These are phyloP conservation scores for Trichocomaceae sp. DNA, from an alignment of 2,329 filamentous ascomycete species.

Conservation along the genomic window DNA sequence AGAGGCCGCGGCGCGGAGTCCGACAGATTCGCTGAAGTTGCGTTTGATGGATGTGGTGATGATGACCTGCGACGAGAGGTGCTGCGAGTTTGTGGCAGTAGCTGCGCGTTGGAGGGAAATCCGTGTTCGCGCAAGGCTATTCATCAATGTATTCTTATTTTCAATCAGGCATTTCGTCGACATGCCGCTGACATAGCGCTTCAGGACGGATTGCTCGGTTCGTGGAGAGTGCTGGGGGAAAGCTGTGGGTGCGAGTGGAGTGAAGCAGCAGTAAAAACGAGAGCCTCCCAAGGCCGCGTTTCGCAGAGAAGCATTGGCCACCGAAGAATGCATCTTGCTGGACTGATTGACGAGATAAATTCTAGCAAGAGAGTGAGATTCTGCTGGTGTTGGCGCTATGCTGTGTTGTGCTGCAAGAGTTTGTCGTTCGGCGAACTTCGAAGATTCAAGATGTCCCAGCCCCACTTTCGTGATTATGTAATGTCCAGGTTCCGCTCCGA, in stretches of 20 bases:
- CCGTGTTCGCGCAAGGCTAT: neutral
- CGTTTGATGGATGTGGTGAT: slow-evolving; percentile 8
- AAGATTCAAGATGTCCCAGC: slow-evolving; percentile 1
- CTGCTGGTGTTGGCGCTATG: neutral
- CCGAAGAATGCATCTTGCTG: slow-evolving; percentile 22
- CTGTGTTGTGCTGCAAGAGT: neutral
- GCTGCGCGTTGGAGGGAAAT: neutral
- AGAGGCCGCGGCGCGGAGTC: slow-evolving; percentile 12
- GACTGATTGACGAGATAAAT: neutral
- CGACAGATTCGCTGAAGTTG: slow-evolving; percentile 4
- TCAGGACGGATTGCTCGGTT: slow-evolving; percentile 13
- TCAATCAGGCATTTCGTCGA: slow-evolving; percentile 12
- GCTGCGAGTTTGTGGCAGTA: neutral
- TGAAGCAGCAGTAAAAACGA: slow-evolving; percentile 17
- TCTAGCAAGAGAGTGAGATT: neutral
- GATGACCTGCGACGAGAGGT: neutral
- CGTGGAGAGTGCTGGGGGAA: slow-evolving; percentile 5
- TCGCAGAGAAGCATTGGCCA: slow-evolving; percentile 28
- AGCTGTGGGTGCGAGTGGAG: slow-evolving; percentile 17
- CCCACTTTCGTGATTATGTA: slow-evolving; percentile 2
- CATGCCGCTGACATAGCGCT: slow-evolving; percentile 2
- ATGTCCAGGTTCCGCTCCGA: neutral
- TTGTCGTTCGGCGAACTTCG: neutral
- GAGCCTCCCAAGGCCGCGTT: slow-evolving; percentile 23
- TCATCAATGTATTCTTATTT: neutral